phyloP scores from a whole-genome alignment of 176 grass and related monocot genomes.

The Ensete glaucum region DNA sequence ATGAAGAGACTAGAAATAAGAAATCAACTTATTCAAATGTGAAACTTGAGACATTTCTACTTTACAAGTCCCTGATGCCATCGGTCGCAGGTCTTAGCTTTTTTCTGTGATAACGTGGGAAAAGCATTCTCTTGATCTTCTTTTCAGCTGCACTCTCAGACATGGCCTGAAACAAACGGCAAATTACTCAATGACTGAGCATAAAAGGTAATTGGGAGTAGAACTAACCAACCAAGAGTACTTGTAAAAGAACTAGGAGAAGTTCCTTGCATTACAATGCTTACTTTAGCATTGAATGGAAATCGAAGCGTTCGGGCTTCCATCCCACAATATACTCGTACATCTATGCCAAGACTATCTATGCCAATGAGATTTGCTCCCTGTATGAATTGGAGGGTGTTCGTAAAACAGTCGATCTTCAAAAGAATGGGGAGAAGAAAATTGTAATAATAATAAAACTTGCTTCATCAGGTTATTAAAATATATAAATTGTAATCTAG shows the following conservation, averaged over 20 bases:
- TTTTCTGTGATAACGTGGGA: constrained; percentile 46
- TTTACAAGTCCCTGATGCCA: constrained; percentile 35
- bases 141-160: constrained; percentile 76
- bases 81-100: constrained; percentile 30
- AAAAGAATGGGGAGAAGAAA: neutral
- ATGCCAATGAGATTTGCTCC: constrained; percentile 68
- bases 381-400: constrained; percentile 26
- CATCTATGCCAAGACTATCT: constrained; percentile 83
- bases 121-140: constrained; percentile 93
- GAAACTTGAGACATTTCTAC: neutral
- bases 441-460: neutral
- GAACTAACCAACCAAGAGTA: neutral
- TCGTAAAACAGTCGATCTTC: neutral
- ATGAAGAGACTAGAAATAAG: neutral
- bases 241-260: neutral
- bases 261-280: constrained; percentile 13
- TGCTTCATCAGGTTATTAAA: neutral
- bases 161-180: constrained; percentile 31
- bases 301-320: constrained; percentile 67
- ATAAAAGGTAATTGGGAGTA: neutral
- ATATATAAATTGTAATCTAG: neutral
- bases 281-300: constrained; percentile 75
- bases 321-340: constrained; percentile 67
- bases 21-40: neutral
- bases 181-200: neutral